Evolutionary conservation across 768 basidiomycete genomes (phyloP).

Genomic region (Ephemerocybe angulata): DNA sequence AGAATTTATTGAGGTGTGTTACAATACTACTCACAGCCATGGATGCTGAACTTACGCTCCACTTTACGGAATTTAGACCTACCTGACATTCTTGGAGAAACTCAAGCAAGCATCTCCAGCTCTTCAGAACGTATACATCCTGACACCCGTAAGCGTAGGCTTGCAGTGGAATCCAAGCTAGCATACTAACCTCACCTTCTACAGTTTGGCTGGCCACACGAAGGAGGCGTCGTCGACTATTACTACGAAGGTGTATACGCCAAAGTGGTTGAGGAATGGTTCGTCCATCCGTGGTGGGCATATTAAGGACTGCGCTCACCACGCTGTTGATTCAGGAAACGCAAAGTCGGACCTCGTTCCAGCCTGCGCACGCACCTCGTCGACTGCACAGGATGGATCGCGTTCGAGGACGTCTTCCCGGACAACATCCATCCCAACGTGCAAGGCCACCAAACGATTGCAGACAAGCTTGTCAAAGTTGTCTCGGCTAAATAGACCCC

Average conservation of each 20-base stretch:
- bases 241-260: conserved; percentile 3
- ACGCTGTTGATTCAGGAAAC: neutral
- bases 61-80: conserved; percentile 32
- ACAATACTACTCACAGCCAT: neutral
- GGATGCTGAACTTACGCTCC: neutral
- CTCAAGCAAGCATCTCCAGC: conserved; percentile 39
- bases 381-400: conserved; percentile 55
- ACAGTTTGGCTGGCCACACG: conserved; percentile 4
- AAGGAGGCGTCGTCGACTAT: neutral
- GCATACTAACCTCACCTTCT: neutral
- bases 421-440: conserved; percentile 49
- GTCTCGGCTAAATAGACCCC: no score
- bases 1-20: conserved; percentile 38
- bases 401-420: conserved; percentile 47
- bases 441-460: conserved; percentile 45
- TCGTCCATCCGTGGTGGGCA: neutral
- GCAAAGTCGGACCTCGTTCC: conserved; percentile 29
- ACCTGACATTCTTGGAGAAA: conserved; percentile 41
- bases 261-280: conserved; percentile 1
- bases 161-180: neutral
- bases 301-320: neutral
- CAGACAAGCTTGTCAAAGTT: conserved; percentile 36
- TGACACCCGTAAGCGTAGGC: conserved; percentile 42
- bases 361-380: conserved; percentile 51
- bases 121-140: conserved; percentile 42